phyloP scores from a whole-genome alignment of 768 basidiomycete species.

The Mycena sanguinolenta region DNA sequence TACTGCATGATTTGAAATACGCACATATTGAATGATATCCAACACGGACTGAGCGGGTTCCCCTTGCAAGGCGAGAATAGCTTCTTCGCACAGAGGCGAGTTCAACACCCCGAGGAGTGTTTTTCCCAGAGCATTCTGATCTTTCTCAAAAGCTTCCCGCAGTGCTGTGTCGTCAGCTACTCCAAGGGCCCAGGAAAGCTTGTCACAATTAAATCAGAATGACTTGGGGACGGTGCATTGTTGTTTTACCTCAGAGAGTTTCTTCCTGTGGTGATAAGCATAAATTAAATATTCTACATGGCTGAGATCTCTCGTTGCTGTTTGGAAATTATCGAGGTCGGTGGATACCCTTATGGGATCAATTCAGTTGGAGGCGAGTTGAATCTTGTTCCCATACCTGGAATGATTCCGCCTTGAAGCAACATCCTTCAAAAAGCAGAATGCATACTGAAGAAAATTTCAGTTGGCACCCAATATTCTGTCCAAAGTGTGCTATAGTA shows the following conservation, averaged over 20 bases:
- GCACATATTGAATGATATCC: conserved; percentile 30
- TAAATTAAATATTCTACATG: conserved; percentile 3
- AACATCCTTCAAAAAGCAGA: not conserved
- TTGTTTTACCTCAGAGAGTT: conserved; percentile 2
- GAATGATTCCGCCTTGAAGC: not conserved
- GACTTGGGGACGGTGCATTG: not conserved
- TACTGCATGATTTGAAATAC: not conserved
- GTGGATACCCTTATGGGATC: not conserved
- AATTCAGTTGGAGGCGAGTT: not conserved
- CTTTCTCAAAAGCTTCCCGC: conserved; percentile 15
- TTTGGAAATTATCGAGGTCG: not conserved
- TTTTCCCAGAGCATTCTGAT: conserved; percentile 7
- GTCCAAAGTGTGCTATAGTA: not conserved
- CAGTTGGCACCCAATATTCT: not conserved
- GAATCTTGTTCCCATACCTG: not conserved
- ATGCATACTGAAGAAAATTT: not conserved
- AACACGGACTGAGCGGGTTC: conserved; percentile 23
- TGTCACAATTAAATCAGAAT: not conserved
- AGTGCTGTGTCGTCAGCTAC: conserved; percentile 6
- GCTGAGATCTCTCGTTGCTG: not conserved
- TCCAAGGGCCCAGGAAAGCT: conserved; percentile 12
- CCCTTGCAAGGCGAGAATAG: conserved; percentile 16
- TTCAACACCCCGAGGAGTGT: conserved; percentile 8
- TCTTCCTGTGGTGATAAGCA: conserved; percentile 1
- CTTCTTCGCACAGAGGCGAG: conserved; percentile 5